Base-by-base conservation (phyloP, 2,329 filamentous ascomycete species). In the Alternaria sp. region DNA sequence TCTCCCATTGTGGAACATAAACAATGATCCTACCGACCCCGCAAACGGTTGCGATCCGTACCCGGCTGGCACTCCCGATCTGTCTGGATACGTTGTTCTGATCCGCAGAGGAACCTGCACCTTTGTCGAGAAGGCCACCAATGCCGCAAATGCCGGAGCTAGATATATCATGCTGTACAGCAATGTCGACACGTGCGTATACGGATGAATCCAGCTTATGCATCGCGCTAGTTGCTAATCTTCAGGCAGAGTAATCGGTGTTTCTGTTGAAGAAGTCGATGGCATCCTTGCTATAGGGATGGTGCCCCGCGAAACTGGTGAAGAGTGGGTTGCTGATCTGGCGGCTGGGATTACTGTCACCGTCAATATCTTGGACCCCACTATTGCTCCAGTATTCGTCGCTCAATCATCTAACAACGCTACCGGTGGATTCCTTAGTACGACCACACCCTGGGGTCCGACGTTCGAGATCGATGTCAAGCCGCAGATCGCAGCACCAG, bases 381-480 rank as follows among this genome's bases (percentile, higher is more conserved):
- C 5, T 16, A 2, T 34, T 1, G 14, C 14, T 16, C 32, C 28
- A 2, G 11, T 16, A 7, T 38, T 38, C 12, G n/a, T n/a, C 7
- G 16, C n/a, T 16, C 6, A n/a, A 16, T n/a, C 14, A 38, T 6
- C 12, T 4, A 55, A 55, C 18, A 24, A 24, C 11, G 3, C 2
- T 2, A 42, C 34, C 22, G 53, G 53, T n/a, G 43, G 53, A 22
- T 39, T 22, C 3, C 6, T 42, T 7, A 41, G 43, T 26, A 6
- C 22, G 1, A 39, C 11, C 12, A 41, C 42, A 6, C 14, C n/a
- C 7, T 89, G 87, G 87, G 87, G 87, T 5, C 87, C 87, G 2
- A 87, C 84, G 3, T 88, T 82, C 70, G 86, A 89, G 67, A 78
- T 86, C 64, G 81, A 84, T 42, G 71, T 85, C 42, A 87, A 87